phyloP scores from a whole-genome alignment of 2,329 filamentous ascomycete species.

The Sporothrix brunneoviolacea region DNA sequence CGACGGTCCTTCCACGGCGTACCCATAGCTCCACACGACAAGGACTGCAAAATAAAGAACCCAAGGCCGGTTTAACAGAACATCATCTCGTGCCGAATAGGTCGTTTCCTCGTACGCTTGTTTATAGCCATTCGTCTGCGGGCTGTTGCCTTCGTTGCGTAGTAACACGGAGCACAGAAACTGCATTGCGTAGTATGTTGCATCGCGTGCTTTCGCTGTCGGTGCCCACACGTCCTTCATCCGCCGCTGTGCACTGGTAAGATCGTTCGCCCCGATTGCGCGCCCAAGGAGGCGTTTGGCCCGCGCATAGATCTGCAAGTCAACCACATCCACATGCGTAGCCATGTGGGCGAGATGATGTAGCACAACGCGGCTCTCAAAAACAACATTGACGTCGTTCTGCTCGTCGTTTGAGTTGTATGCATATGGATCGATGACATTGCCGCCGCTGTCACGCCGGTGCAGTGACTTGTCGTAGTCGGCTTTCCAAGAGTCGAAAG shows the following conservation, averaged over 20 bases:
- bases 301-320: constrained; percentile 91
- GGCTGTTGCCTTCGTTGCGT: constrained; percentile 42
- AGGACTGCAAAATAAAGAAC: constrained; percentile 88
- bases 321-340: constrained; percentile 95
- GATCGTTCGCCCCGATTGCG: constrained; percentile 74
- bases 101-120: constrained; percentile 20
- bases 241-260: constrained; percentile 68
- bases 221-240: constrained; percentile 90
- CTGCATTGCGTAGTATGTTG: constrained; percentile 84
- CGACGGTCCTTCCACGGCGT: constrained; percentile 76
- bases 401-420: constrained; percentile 43
- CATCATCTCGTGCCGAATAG: constrained; percentile 83
- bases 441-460: constrained; percentile 21
- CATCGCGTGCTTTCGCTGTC: constrained; percentile 79
- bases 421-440: constrained; percentile 8
- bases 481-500: constrained; percentile 88
- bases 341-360: constrained; percentile 96
- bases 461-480: constrained; percentile 81
- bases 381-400: constrained; percentile 59
- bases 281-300: constrained; percentile 79
- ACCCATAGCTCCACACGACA: constrained; percentile 94
- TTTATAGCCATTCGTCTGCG: constrained; percentile 23
- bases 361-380: constrained; percentile 81
- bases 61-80: constrained; percentile 87
- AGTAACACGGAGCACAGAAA: constrained; percentile 82